Evolutionary conservation across 2,329 filamentous ascomycete species (phyloP).

Genomic region (Fusarium devonianum): DNA sequence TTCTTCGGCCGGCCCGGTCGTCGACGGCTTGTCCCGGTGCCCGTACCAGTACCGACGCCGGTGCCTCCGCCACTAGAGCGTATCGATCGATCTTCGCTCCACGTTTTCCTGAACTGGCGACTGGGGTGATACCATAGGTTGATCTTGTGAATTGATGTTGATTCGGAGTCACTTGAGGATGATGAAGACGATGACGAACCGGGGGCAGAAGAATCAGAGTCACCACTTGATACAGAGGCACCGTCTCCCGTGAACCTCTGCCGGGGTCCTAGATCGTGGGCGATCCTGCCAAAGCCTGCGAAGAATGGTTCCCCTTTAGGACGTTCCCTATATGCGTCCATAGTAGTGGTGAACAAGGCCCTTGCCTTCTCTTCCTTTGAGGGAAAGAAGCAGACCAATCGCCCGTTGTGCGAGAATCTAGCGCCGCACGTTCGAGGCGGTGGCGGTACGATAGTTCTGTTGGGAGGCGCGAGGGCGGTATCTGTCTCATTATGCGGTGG

Average conservation of each 20-base stretch:
- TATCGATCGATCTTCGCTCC: conserved; percentile 63
- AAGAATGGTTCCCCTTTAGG: conserved; percentile 63
- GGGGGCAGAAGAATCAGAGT: conserved; percentile 58
- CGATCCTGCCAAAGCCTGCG: conserved; percentile 63
- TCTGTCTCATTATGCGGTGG: conserved; percentile 62
- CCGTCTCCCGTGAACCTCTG: conserved; percentile 58
- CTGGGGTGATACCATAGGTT: conserved; percentile 64
- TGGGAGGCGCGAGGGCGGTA: conserved; percentile 59
- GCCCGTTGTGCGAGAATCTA: conserved; percentile 67
- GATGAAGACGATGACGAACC: conserved; percentile 60
- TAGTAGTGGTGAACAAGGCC: conserved; percentile 56
- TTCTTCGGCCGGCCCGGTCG: conserved; percentile 66
- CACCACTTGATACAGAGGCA: conserved; percentile 58
- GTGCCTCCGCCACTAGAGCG: conserved; percentile 69
- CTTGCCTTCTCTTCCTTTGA: conserved; percentile 69
- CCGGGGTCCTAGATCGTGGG: conserved; percentile 58
- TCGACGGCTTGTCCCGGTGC: conserved; percentile 60
- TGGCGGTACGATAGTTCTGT: conserved; percentile 62
- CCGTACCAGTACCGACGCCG: conserved; percentile 56
- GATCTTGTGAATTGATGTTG: conserved; percentile 67
- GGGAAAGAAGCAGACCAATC: conserved; percentile 72
- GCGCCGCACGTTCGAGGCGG: conserved; percentile 66
- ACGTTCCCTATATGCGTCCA: conserved; percentile 56
- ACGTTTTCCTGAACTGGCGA: conserved; percentile 60
- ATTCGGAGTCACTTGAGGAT: conserved; percentile 67